Evolutionary conservation across 192 early-diverging fungal genomes (phyloP).

Genomic region (Podochytrium sp.): DNA sequence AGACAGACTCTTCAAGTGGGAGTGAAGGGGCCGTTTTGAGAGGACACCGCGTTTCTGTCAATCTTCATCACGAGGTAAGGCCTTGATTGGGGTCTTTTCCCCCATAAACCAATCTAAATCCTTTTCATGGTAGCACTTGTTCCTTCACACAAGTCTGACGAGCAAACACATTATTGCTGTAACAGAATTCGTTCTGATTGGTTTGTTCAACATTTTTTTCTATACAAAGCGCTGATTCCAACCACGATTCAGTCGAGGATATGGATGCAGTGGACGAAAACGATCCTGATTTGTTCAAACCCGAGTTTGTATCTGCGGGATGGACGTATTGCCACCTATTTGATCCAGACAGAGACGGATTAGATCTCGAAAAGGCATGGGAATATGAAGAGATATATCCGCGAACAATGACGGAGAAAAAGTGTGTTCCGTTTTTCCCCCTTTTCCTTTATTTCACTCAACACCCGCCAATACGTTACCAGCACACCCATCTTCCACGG

Average conservation of each 20-base stretch:
- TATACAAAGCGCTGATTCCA: neutral
- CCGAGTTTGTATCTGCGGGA: conserved; percentile 40
- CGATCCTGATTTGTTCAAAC: conserved; percentile 4
- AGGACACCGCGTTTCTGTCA: conserved; percentile 35
- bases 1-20: neutral
- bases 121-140: conserved; percentile 27
- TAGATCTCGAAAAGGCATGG: conserved; percentile 26
- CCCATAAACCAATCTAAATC: neutral
- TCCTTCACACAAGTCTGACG: conserved; percentile 40
- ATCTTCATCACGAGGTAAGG: conserved; percentile 28
- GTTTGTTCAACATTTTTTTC: conserved; percentile 16
- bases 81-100: too few relatives aligned
- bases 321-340: conserved; percentile 56
- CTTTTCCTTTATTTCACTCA: neutral
- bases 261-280: neutral
- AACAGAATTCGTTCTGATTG: conserved; percentile 39
- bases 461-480: neutral
- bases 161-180: conserved; percentile 39
- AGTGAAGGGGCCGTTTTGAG: conserved; percentile 15
- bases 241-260: neutral
- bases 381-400: conserved; percentile 28
- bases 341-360: conserved; percentile 36
- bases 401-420: neutral
- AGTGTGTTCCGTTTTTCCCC: neutral
- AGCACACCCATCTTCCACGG: conserved; percentile 48